These are phyloP conservation scores for Rutstroemia sydowiana DNA, from an alignment of 2,329 filamentous ascomycete species.

Conservation along the genomic window DNA sequence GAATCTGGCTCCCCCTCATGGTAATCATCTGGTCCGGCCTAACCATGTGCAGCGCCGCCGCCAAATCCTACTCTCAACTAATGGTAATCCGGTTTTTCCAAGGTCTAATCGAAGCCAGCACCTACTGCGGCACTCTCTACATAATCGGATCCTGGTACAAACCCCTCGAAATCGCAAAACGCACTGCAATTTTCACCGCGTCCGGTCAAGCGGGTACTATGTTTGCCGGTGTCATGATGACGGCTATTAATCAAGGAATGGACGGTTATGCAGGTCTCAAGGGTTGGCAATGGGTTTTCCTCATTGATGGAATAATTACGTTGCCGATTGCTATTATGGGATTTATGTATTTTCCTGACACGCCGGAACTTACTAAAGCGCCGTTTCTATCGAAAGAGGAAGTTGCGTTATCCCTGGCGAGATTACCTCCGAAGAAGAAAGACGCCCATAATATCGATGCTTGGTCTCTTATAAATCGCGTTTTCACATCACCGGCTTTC, in stretches of 20 bases:
- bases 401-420: conserved; percentile 35
- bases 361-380: conserved; percentile 35
- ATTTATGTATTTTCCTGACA: conserved; percentile 40
- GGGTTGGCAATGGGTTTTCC: conserved; percentile 48
- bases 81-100: conserved; percentile 33
- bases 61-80: conserved; percentile 30
- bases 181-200: conserved; percentile 46
- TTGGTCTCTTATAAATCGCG: no score
- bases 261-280: conserved; percentile 37
- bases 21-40: conserved; percentile 30
- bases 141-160: conserved; percentile 53
- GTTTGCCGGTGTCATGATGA: conserved; percentile 56
- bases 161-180: conserved; percentile 48
- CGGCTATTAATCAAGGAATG: conserved; percentile 28
- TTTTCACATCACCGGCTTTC: conserved; percentile 51
- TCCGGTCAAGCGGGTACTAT: conserved; percentile 53
- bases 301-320: conserved; percentile 48
- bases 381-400: conserved; percentile 36
- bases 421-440: conserved; percentile 39
- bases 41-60: conserved; percentile 30
- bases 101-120: conserved; percentile 44
- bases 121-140: conserved; percentile 49
- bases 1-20: no score
- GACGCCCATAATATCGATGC: no score
- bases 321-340: conserved; percentile 49